Percentiles rank a stretch among this genome's conserved stretches.
Evolutionary conservation across 1,139 yeast species (phyloP).

Genomic region (Petasospora fabianii): DNA sequence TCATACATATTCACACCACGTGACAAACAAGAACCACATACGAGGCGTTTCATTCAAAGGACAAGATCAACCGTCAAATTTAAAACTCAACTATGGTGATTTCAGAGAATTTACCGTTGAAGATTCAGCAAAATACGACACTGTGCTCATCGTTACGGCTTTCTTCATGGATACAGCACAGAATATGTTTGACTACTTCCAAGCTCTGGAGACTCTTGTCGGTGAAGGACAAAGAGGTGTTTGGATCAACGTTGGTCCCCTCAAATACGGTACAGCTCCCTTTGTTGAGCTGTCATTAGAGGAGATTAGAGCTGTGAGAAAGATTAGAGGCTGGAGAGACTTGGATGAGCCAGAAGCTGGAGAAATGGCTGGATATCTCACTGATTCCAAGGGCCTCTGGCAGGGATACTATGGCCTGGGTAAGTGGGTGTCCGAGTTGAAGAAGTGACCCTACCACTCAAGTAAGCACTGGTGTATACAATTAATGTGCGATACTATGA

Average conservation of each 20-base stretch:
- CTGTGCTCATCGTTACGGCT: slow-evolving; percentile 61
- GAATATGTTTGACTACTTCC: slow-evolving; percentile 67
- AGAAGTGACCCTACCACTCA: too few species aligned
- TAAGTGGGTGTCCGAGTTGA: slow-evolving; percentile 32
- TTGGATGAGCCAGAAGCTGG: slow-evolving; percentile 33
- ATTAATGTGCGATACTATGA: too few species aligned
- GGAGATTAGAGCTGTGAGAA: slow-evolving; percentile 53
- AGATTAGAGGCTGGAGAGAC: slow-evolving; percentile 62
- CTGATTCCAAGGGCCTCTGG: slow-evolving; percentile 65
- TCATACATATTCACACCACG: slow-evolving; percentile 72
- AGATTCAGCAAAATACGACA: slow-evolving; percentile 35
- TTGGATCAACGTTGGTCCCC: slow-evolving; percentile 86
- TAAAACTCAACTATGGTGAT: slow-evolving; percentile 57
- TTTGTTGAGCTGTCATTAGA: slow-evolving; percentile 66
- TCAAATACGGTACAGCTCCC: slow-evolving; percentile 87
- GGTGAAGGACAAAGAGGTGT: slow-evolving; percentile 39
- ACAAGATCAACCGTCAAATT: slow-evolving; percentile 41
- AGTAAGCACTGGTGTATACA: too few species aligned
- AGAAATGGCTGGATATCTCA: slow-evolving; percentile 49
- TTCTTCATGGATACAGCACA: slow-evolving; percentile 89
- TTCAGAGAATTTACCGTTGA: slow-evolving; percentile 48
- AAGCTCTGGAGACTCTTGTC: slow-evolving; percentile 51
- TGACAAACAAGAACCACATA: slow-evolving; percentile 47
- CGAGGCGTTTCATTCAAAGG: slow-evolving; percentile 41
- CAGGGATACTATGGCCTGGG: slow-evolving; percentile 71